Conservation (phyloP, 306 rosid species). For the Astragalus glycyphyllos region DNA sequence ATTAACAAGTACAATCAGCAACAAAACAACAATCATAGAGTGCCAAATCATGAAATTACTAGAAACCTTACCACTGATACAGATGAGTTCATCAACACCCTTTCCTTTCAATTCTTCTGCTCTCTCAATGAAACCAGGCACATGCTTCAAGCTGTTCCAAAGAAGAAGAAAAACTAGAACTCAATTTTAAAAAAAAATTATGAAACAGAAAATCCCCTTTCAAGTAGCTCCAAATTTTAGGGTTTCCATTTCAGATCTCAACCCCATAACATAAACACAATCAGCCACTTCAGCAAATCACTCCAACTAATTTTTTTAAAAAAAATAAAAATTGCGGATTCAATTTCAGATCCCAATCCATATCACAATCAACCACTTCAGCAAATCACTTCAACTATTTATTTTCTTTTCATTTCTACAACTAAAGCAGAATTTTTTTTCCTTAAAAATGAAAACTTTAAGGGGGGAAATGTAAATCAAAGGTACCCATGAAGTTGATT, state of each 20-base stretch:
- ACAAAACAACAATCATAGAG: not conserved
- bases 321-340: too few species aligned
- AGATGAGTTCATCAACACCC: conserved; percentile 76
- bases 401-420: too few species aligned
- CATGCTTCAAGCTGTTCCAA: conserved; percentile 76
- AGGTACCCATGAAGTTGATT: conserved; percentile 16
- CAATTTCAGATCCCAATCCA: not conserved
- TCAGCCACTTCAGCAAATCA: not conserved
- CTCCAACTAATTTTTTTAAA: not conserved
- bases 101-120: conserved; percentile 72
- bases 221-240: not conserved
- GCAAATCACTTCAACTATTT: not conserved
- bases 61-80: conserved; percentile 65
- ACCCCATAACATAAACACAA: not conserved
- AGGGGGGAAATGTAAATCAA: too few species aligned
- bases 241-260: not conserved
- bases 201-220: not conserved
- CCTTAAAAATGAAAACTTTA: too few species aligned
- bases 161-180: not conserved
- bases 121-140: conserved; percentile 82
- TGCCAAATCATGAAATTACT: not conserved
- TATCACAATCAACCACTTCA: not conserved
- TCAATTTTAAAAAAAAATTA: conserved; percentile 12
- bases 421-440: too few species aligned
- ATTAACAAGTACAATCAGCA: not conserved